Evolutionary conservation across 2,329 filamentous ascomycete species (phyloP), one percentile per base, ranked within the genome.

Genomic region (Verticillium dahliae): DNA sequence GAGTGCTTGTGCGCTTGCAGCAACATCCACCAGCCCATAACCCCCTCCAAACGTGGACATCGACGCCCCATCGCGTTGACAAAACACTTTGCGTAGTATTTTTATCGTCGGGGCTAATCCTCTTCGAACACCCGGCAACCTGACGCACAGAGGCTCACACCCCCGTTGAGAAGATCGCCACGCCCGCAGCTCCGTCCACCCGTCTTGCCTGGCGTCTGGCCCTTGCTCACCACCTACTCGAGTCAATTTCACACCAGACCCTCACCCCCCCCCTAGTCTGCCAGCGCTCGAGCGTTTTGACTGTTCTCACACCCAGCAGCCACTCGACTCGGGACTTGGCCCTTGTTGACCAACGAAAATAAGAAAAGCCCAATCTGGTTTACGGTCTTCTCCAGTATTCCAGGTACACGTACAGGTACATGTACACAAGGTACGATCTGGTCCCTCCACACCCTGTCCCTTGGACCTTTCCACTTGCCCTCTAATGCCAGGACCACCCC

Each of bases 191-290:
- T 63, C 62, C 61, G 56, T 57, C 60, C 56, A 62, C 58, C 60
- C 57, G 35, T 57, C 57, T 31, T 39, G 64, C 57, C 58, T 62
- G 65, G 55, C 65, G 65, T 66, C 65, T 65, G 58, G 64, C 59
- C 60, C 59, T 59, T 68, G 59, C 61, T 63, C 60, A 58, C 18
- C n/a, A 52, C 61, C 63, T 65, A 65, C 67, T 67, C 66, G 68
- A 62, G 63, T 67, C 66, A 66, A 67, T 67, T 68, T 65, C 65
- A 65, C 57, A 59, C 60, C 64, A 64, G 61, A 62, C 62, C 64
- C 52, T 52, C 45, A 52, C 45, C n/a, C 45, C 45, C 45, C 35
- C 35, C 35, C 7, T 61, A 58, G 60, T 56, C 63, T 64, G 63
- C 63, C 63, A 64, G 58, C 60, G 64, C 64, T 66, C 64, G 64